Evolutionary conservation across 1,139 yeast genomes (phyloP).

Genomic region (Kodamaea anthophila): DNA sequence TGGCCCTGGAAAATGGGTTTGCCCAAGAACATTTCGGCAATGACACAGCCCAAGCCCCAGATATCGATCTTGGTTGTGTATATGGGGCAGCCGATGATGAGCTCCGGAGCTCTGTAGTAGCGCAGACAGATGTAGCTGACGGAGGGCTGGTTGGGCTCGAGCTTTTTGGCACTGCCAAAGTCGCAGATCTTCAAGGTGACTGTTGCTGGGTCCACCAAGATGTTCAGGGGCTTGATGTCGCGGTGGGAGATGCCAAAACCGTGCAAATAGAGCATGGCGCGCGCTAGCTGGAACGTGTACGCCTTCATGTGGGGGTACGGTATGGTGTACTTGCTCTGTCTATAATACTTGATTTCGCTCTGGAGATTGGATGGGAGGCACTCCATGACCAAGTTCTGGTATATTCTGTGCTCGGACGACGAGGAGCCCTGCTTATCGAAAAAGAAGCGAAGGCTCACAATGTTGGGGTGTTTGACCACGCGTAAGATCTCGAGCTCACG

Average conservation of each 20-base stretch:
- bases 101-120: slow-evolving; percentile 78
- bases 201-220: slow-evolving; percentile 62
- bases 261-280: slow-evolving; percentile 78
- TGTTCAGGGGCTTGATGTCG: slow-evolving; percentile 77
- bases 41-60: slow-evolving; percentile 83
- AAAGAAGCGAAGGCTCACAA: slow-evolving; percentile 58
- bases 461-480: slow-evolving; percentile 72
- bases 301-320: slow-evolving; percentile 73
- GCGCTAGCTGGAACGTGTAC: slow-evolving; percentile 72
- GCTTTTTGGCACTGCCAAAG: slow-evolving; percentile 74
- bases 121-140: slow-evolving; percentile 77
- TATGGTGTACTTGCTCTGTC: slow-evolving; percentile 54
- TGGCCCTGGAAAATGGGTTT: slow-evolving; percentile 80
- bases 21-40: slow-evolving; percentile 79
- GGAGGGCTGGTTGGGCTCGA: slow-evolving; percentile 67
- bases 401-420: slow-evolving; percentile 53
- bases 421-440: slow-evolving; percentile 56
- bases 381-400: slow-evolving; percentile 81
- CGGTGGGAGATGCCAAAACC: slow-evolving; percentile 76
- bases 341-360: slow-evolving; percentile 64
- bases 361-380: slow-evolving; percentile 77
- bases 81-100: slow-evolving; percentile 68
- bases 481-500: slow-evolving; percentile 72
- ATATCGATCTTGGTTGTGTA: slow-evolving; percentile 77
- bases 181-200: slow-evolving; percentile 71